phyloP scores from a whole-genome alignment of 768 basidiomycete species.

The Lentinula sp. region DNA sequence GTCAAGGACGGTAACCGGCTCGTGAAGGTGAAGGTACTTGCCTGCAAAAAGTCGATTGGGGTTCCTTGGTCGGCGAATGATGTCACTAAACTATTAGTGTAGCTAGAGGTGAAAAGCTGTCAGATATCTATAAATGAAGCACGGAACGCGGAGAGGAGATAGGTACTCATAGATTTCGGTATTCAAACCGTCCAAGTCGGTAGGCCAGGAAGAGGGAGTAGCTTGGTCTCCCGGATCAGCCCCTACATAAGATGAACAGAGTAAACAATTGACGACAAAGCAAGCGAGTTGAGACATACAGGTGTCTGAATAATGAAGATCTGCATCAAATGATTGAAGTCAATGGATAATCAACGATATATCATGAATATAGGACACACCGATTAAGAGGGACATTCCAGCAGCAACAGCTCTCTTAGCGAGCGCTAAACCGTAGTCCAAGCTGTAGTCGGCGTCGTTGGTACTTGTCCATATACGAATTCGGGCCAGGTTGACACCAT shows the following conservation, averaged over 20 bases:
- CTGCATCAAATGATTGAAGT: background rate
- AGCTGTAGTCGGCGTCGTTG: constrained; percentile 40
- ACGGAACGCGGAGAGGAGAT: background rate
- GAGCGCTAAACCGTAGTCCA: constrained; percentile 44
- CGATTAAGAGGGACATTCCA: constrained; percentile 49
- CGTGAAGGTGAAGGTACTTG: constrained; percentile 11
- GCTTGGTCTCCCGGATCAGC: constrained; percentile 60
- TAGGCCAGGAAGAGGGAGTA: constrained; percentile 37
- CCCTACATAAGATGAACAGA: constrained; percentile 29
- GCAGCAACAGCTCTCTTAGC: constrained; percentile 51
- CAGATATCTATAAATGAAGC: background rate
- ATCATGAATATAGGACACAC: constrained; percentile 37
- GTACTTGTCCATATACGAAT: constrained; percentile 61
- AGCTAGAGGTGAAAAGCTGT: constrained; percentile 23
- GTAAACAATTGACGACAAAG: background rate
- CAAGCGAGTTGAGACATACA: background rate
- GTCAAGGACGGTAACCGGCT: background rate
- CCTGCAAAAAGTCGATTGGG: constrained; percentile 46
- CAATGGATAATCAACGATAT: background rate
- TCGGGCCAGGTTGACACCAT: constrained; percentile 53
- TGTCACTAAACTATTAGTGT: constrained; percentile 45
- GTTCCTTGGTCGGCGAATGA: constrained; percentile 48
- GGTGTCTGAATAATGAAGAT: background rate
- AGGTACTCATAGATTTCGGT: constrained; percentile 33
- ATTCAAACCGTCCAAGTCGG: constrained; percentile 40